phyloP scores from a whole-genome alignment of 257 asterid genomes.

The Anisodus acutangulus region DNA sequence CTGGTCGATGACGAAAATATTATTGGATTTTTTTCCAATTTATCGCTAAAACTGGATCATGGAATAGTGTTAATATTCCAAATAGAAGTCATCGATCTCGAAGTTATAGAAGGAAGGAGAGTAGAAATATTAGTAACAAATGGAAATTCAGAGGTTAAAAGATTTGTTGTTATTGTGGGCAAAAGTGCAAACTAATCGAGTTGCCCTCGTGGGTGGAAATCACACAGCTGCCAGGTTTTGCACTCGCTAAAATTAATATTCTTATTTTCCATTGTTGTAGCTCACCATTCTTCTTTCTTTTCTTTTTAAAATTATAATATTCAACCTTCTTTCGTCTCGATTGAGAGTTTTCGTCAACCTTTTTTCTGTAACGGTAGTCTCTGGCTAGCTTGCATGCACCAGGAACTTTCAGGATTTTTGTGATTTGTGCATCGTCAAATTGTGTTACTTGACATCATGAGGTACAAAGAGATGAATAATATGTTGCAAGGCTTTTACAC shows the following conservation, averaged over 20 bases:
- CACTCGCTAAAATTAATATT: slow-evolving; percentile 43
- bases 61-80: slow-evolving; percentile 15
- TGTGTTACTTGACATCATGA: not conserved
- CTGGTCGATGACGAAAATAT: slow-evolving; percentile 31
- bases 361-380: not conserved
- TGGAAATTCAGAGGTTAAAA: slow-evolving; percentile 48
- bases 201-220: slow-evolving; percentile 58
- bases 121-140: slow-evolving; percentile 3
- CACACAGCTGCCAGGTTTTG: slow-evolving; percentile 61
- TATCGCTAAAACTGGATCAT: not conserved
- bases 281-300: not conserved
- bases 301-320: not conserved
- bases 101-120: slow-evolving; percentile 32
- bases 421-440: not conserved
- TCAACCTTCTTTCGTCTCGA: not conserved
- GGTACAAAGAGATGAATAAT: slow-evolving; percentile 32
- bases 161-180: slow-evolving; percentile 37
- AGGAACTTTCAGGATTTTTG: not conserved
- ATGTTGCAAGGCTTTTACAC: slow-evolving; percentile 28
- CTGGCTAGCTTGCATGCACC: not conserved
- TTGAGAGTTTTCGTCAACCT: not conserved
- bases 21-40: slow-evolving; percentile 27
- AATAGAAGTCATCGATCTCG: slow-evolving; percentile 36
- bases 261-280: not conserved
- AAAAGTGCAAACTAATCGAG: slow-evolving; percentile 36